Percentiles rank a stretch among this genome's conserved stretches.
phyloP scores from a whole-genome alignment of 192 early-diverging fungal genomes.

The Phycomyces blakesleeanus region DNA sequence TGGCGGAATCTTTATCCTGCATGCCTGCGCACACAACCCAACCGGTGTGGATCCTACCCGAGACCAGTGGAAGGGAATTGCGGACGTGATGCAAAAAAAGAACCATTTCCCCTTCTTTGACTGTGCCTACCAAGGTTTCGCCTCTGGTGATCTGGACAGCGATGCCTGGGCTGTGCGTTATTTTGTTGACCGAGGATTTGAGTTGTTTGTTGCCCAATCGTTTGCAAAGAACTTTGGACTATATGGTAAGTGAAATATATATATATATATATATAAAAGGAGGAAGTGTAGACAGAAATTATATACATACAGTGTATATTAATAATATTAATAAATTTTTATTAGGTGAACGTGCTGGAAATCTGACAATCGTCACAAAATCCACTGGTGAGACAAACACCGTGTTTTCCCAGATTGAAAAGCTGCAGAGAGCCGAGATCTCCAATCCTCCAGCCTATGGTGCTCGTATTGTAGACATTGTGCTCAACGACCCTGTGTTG shows the following conservation, averaged over 20 bases:
- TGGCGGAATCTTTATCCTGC: conserved; percentile 84
- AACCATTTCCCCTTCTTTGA: conserved; percentile 94
- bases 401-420: conserved; percentile 81
- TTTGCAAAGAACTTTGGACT: conserved; percentile 99
- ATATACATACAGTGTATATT: conserved; percentile 3
- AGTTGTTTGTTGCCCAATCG: conserved; percentile 87
- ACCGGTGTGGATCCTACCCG: conserved; percentile 96
- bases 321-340: conserved; percentile 10
- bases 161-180: conserved; percentile 93
- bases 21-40: conserved; percentile 98
- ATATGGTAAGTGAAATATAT: conserved; percentile 77
- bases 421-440: conserved; percentile 77
- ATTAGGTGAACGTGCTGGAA: conserved; percentile 81
- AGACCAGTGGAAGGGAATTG: conserved; percentile 92
- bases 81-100: conserved; percentile 65
- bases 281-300: no score
- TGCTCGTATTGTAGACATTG: conserved; percentile 76
- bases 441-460: conserved; percentile 92
- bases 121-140: conserved; percentile 98
- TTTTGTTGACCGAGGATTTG: conserved; percentile 90
- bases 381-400: conserved; percentile 45
- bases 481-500: conserved; percentile 79
- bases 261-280: no score
- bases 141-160: conserved; percentile 83
- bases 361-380: conserved; percentile 71